Evolutionary conservation across 108 stramenopile species (phyloP).

Genomic region (Hondaea fermentalgiana): DNA sequence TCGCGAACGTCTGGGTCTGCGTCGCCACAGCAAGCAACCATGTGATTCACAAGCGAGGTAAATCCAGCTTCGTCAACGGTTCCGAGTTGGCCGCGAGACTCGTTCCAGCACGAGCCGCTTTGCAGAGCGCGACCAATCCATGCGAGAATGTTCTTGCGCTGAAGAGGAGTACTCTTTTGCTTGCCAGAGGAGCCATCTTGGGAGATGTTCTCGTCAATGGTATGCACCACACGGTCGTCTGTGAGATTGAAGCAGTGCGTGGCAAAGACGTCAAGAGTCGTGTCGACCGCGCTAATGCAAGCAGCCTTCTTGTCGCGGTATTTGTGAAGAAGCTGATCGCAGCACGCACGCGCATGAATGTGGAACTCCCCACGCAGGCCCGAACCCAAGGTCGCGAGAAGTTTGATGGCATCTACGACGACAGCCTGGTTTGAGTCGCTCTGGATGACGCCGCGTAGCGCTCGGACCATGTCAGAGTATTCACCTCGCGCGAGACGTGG

Average conservation of each 20-base stretch:
- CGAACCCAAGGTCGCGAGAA: neutral
- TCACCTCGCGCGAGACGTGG: neutral
- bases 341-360: neutral
- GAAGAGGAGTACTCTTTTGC: slow-evolving; percentile 6
- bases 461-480: neutral
- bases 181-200: neutral
- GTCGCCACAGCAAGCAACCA: neutral
- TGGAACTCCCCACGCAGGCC: neutral
- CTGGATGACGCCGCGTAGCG: neutral
- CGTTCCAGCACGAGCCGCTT: neutral
- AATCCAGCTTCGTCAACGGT: neutral
- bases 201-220: slow-evolving; percentile 3
- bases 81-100: neutral
- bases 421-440: neutral
- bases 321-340: neutral
- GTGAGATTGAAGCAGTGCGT: neutral
- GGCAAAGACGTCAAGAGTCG: neutral
- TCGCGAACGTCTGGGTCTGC: neutral
- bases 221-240: neutral
- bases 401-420: neutral
- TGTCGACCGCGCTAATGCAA: neutral
- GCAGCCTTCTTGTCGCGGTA: neutral
- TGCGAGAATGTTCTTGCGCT: neutral
- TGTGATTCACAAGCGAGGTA: neutral
- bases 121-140: neutral